Percentiles rank a stretch among this genome's conserved stretches.
Evolutionary conservation across 441 rosid species (phyloP).

Genomic region (Brassica hybrid): DNA sequence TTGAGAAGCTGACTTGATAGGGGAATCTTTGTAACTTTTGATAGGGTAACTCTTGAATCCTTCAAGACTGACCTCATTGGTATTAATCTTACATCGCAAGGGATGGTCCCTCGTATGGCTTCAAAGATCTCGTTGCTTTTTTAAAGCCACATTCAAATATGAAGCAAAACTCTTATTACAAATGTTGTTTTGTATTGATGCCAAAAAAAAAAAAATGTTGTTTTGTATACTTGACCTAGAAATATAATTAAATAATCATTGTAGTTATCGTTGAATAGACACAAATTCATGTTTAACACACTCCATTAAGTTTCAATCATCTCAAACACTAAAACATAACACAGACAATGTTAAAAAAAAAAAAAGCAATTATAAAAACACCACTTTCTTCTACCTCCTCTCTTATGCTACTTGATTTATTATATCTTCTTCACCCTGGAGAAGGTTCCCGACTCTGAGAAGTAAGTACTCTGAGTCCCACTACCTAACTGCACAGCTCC

Average conservation of each 20-base stretch:
- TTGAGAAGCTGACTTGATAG: not conserved
- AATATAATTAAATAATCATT: not conserved
- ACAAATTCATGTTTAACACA: not conserved
- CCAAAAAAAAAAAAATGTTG: no score
- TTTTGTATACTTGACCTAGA: not conserved
- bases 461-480: slow-evolving; percentile 75
- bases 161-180: not conserved
- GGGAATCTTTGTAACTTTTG: no score
- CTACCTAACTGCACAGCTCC: slow-evolving; percentile 69
- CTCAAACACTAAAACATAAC: not conserved
- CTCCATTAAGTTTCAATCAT: not conserved
- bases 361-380: not conserved
- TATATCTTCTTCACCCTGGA: slow-evolving; percentile 50
- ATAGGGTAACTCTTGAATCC: not conserved
- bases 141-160: not conserved
- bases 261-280: not conserved
- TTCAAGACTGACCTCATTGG: no score
- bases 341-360: not conserved
- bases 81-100: not conserved
- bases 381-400: no score
- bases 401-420: not conserved
- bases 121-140: not conserved
- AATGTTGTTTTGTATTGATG: no score
- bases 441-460: slow-evolving; percentile 74
- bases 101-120: not conserved